A percentile compares a stretch with the other conserved stretches of the same genome.
phyloP scores from a whole-genome alignment of 148 eudicot genomes.

The Limonium bicolor region DNA sequence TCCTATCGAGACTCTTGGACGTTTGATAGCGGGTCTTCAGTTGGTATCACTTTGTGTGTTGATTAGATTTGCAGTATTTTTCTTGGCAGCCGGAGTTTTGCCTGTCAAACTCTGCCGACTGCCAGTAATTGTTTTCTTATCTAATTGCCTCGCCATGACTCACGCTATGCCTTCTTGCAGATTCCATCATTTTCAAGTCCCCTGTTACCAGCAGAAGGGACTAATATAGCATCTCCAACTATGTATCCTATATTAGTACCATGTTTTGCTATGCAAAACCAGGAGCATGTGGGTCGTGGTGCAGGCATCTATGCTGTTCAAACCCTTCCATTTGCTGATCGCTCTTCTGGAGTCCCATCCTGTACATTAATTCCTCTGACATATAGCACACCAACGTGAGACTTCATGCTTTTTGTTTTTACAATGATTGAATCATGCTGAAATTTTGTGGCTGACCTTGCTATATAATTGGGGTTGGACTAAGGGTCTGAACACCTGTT shows the following conservation, averaged over 20 bases:
- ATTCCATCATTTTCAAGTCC: conserved; percentile 17
- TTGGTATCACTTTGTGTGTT: neutral
- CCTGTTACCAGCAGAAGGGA: conserved; percentile 31
- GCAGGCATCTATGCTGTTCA: conserved; percentile 94
- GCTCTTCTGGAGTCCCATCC: conserved; percentile 47
- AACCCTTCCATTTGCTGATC: conserved; percentile 42
- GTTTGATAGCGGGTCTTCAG: neutral
- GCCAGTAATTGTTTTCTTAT: neutral
- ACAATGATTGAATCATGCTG: neutral
- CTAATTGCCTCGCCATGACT: neutral
- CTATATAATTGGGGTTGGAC: neutral
- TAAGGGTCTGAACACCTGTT: neutral
- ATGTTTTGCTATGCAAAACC: conserved; percentile 32
- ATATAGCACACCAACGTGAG: conserved; percentile 82
- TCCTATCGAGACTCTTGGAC: neutral
- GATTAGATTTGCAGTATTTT: neutral
- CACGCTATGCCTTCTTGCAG: conserved; percentile 18
- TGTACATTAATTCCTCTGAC: conserved; percentile 85
- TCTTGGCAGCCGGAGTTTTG: neutral
- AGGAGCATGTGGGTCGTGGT: conserved; percentile 61
- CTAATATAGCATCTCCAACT: conserved; percentile 42
- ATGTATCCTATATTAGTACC: conserved; percentile 78
- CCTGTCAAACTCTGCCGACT: neutral
- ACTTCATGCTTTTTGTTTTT: conserved; percentile 6
- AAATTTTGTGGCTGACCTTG: neutral